Percentiles rank a stretch among this genome's conserved stretches.
Conservation (phyloP, 768 basidiomycete species). For the Artomyces pyxidatus region DNA sequence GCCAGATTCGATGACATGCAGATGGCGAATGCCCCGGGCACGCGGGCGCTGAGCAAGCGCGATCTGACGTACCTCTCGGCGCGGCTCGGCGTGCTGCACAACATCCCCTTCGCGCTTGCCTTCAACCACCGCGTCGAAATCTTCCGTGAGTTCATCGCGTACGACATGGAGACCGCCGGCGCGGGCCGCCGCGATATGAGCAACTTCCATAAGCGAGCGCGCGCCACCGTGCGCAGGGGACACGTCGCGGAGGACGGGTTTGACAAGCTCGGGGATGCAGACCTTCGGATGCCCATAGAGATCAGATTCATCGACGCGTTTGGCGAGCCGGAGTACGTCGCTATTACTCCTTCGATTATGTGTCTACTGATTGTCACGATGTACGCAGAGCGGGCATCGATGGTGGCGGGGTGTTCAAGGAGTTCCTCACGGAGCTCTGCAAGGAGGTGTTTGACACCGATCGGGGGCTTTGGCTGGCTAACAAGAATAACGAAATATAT, state of each 20-base stretch:
- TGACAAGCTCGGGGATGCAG: constrained; percentile 66
- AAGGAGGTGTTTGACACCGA: constrained; percentile 95
- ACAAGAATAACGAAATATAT: constrained; percentile 87
- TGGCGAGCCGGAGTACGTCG: constrained; percentile 70
- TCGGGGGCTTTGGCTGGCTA: constrained; percentile 89
- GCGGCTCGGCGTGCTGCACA: constrained; percentile 83
- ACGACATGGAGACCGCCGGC: constrained; percentile 36
- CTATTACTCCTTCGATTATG: background rate
- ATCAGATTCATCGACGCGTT: constrained; percentile 93
- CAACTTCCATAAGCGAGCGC: constrained; percentile 14
- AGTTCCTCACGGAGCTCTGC: constrained; percentile 87
- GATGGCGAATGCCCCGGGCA: constrained; percentile 23
- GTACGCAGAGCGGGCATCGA: constrained; percentile 77
- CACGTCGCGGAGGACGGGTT: constrained; percentile 89
- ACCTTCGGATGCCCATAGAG: constrained; percentile 74
- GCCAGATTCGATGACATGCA: constrained; percentile 60
- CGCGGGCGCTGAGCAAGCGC: constrained; percentile 46
- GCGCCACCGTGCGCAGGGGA: constrained; percentile 58
- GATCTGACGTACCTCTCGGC: constrained; percentile 73
- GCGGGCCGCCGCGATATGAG: constrained; percentile 2
- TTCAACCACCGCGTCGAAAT: constrained; percentile 88
- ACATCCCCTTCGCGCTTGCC: constrained; percentile 92
- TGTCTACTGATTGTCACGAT: background rate
- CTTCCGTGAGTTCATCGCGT: constrained; percentile 75
- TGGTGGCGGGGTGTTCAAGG: constrained; percentile 96